Conservation (phyloP, 768 basidiomycete genomes). For the Russula dissimulans region DNA sequence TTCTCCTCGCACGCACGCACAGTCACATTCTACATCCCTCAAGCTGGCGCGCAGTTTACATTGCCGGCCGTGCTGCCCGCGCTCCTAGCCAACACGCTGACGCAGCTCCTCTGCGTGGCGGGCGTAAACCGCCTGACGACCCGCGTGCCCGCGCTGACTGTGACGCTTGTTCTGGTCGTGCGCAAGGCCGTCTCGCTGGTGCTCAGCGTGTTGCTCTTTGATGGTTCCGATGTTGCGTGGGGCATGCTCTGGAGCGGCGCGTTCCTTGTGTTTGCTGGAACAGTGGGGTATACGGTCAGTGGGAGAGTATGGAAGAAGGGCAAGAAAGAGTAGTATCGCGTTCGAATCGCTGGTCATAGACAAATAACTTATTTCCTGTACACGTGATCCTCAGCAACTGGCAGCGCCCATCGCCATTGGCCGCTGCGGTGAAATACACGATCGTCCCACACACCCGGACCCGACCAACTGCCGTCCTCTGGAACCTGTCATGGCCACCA, state of each 20-base stretch:
- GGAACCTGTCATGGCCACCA: not conserved
- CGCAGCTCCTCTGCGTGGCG: constrained; percentile 75
- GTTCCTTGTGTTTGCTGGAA: constrained; percentile 58
- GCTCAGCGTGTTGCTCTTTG: constrained; percentile 51
- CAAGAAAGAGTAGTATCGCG: constrained; percentile 7
- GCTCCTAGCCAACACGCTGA: constrained; percentile 67
- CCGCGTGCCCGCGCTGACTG: constrained; percentile 61
- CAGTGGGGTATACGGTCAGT: constrained; percentile 52
- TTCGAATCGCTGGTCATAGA: no score
- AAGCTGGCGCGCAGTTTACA: constrained; percentile 25
- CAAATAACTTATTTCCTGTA: no score
- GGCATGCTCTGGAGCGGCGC: constrained; percentile 63
- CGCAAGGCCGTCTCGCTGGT: constrained; percentile 72
- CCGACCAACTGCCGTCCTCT: not conserved
- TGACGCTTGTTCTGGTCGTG: constrained; percentile 72
- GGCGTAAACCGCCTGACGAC: constrained; percentile 84
- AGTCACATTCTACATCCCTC: constrained; percentile 16
- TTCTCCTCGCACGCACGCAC: not conserved
- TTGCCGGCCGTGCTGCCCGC: constrained; percentile 56
- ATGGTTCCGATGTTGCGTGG: constrained; percentile 27
- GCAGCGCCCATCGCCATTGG: not conserved
- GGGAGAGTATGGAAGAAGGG: constrained; percentile 20
- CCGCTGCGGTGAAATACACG: no score
- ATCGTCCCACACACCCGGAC: no score
- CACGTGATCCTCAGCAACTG: no score